Conservation (phyloP, 2,329 filamentous ascomycete genomes). For the Colletotrichum kahawae region DNA sequence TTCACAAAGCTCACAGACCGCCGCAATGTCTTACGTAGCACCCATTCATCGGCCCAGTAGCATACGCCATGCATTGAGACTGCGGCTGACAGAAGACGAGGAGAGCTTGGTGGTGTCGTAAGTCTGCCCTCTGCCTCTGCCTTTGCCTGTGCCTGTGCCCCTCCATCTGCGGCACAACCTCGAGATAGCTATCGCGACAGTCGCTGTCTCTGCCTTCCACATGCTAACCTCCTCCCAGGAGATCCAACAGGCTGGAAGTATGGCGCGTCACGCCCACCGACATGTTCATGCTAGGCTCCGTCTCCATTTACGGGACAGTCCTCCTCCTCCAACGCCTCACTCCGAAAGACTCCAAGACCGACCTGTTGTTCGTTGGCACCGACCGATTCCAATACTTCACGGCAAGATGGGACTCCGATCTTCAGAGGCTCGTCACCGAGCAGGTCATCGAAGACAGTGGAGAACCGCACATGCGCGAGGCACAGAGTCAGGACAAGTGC, state of each 20-base stretch:
- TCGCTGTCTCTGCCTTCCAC: not conserved
- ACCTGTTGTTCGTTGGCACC: conserved; percentile 92
- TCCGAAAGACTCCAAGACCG: conserved; percentile 74
- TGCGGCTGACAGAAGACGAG: conserved; percentile 73
- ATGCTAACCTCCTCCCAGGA: conserved; percentile 56
- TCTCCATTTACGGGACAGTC: conserved; percentile 82
- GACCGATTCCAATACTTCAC: conserved; percentile 92
- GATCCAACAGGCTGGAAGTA: conserved; percentile 85
- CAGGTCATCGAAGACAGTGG: conserved; percentile 57
- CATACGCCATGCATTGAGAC: conserved; percentile 84
- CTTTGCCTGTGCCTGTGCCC: not conserved
- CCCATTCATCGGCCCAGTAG: conserved; percentile 93
- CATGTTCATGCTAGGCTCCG: conserved; percentile 69
- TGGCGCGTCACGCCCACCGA: conserved; percentile 73
- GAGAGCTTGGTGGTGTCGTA: conserved; percentile 81
- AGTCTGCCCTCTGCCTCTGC: conserved; percentile 36
- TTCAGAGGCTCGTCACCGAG: conserved; percentile 53
- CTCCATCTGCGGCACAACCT: not conserved
- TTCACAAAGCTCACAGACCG: conserved; percentile 2
- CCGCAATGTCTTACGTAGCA: conserved; percentile 86
- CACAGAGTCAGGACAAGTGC: conserved; percentile 82
- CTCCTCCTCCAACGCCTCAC: conserved; percentile 83
- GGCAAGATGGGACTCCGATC: conserved; percentile 75
- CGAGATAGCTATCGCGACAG: not conserved
- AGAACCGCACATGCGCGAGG: conserved; percentile 72